Evolutionary conservation across 1,139 yeast genomes (phyloP).

Genomic region (Geotrichum phurueaensis): DNA sequence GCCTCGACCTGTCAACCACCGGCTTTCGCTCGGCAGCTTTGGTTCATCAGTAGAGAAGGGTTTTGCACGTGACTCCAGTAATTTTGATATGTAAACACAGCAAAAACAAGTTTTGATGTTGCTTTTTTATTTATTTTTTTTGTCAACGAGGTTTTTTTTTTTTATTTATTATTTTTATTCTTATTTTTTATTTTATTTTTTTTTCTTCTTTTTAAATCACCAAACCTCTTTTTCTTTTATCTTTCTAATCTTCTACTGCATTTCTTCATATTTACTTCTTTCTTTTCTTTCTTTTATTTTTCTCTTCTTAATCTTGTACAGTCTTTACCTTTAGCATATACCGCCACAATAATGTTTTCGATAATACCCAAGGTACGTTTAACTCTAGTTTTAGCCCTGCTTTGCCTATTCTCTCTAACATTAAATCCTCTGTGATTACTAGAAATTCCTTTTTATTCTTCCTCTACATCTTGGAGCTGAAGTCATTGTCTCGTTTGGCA

Average conservation of each 20-base stretch:
- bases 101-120: no score
- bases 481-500: slow-evolving; percentile 66
- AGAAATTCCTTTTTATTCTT: slow-evolving; percentile 48
- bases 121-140: background rate
- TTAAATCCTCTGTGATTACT: background rate
- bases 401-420: background rate
- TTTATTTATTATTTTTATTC: background rate
- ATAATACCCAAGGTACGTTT: background rate
- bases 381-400: background rate
- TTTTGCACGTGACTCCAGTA: background rate
- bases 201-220: background rate
- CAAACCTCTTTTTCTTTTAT: background rate
- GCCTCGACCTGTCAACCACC: background rate
- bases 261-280: background rate
- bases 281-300: background rate
- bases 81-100: background rate
- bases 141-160: background rate
- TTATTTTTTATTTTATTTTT: background rate
- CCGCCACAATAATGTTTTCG: background rate
- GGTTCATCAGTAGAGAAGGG: background rate
- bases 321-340: background rate
- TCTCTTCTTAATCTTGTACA: background rate
- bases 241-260: background rate
- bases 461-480: slow-evolving; percentile 90
- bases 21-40: no score